Base-by-base conservation (phyloP, 192 early-diverging fungal species). In the Umbelopsis sp. region DNA sequence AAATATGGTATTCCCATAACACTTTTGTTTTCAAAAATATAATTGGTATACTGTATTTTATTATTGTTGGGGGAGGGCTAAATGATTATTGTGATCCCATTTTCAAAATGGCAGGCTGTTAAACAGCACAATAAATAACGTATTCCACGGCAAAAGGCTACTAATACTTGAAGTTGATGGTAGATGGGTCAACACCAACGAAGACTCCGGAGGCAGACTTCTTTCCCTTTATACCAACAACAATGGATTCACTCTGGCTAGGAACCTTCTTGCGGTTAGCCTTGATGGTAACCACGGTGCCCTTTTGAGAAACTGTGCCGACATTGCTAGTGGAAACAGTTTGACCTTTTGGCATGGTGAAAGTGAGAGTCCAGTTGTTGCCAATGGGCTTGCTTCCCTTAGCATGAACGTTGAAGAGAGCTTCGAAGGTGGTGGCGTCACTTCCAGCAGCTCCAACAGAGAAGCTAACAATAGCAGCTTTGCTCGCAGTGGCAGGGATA, bases 401-500 rank as follows among this genome's bases (percentile, higher is more conserved):
- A 17, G 82, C 71, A 50, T 77, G 80, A 32, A 83, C 73, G 65
- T 83, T 83, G 26, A 83, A 71, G 17, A 83, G 80, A 17, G 77
- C 73, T 11, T 74, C 45, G 56, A 77, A 83, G 45, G 71, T 76
- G 52, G 77, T 76, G 43, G 72, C 74, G 21, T 67, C 41, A 68
- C 79, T 66, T n/a, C 74, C 73, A 22, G 77, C 74, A 21, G 72
- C 79, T 10, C 77, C 70, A 74, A 83, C 78, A 45, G 79, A 77
- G 10, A 81, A 75, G 17, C 77, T 77, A 17, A 78, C 56, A 34
- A 20, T 72, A n/a, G 82, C 71, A n/a, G 71, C 25, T n/a, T 71
- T 81, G 77, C 74, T 72, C 45, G 70, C 72, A 38, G 77, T 62
- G 31, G 26, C 29, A n/a, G 56, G 56, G 4, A 34, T 62, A 0